phyloP scores from a whole-genome alignment of 2,329 filamentous ascomycete species.

The Verticillium klebahnii region DNA sequence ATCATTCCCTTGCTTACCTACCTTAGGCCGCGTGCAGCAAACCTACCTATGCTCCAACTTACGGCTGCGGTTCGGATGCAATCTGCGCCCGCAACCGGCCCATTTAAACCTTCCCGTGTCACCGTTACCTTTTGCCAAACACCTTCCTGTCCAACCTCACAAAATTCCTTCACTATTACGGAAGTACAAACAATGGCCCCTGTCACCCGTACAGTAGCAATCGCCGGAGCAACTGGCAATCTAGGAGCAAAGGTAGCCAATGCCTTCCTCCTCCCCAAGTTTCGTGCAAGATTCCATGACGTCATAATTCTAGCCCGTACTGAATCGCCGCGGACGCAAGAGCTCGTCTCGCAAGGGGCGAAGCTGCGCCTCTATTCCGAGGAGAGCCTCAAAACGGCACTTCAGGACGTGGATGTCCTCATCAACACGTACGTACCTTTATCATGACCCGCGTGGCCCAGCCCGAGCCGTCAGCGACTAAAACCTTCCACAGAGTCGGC shows the following conservation, averaged over 20 bases:
- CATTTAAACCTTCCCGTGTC: too few species aligned
- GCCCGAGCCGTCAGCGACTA: neutral
- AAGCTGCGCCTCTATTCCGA: slow-evolving; percentile 10
- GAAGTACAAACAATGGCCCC: too few species aligned
- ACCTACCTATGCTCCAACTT: too few species aligned
- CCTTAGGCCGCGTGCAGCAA: too few species aligned
- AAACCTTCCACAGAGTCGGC: neutral
- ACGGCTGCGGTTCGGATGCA: too few species aligned
- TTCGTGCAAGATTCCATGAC: neutral
- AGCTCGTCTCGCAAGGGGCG: neutral
- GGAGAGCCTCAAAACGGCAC: slow-evolving; percentile 15
- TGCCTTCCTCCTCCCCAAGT: slow-evolving; percentile 1
- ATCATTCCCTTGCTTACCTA: too few species aligned
- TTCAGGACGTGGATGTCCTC: slow-evolving; percentile 24
- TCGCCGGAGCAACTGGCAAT: slow-evolving; percentile 8
- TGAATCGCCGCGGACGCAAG: neutral
- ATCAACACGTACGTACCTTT: slow-evolving; percentile 18
- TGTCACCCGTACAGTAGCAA: neutral
- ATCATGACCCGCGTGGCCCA: neutral
- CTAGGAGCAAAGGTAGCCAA: slow-evolving; percentile 3
- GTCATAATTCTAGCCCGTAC: slow-evolving; percentile 5
- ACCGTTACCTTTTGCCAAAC: too few species aligned
- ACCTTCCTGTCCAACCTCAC: too few species aligned
- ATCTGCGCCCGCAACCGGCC: too few species aligned
- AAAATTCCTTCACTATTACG: too few species aligned